Evolutionary conservation across 306 rosid genomes (phyloP).

Genomic region (Chamaecrista fasciculata): DNA sequence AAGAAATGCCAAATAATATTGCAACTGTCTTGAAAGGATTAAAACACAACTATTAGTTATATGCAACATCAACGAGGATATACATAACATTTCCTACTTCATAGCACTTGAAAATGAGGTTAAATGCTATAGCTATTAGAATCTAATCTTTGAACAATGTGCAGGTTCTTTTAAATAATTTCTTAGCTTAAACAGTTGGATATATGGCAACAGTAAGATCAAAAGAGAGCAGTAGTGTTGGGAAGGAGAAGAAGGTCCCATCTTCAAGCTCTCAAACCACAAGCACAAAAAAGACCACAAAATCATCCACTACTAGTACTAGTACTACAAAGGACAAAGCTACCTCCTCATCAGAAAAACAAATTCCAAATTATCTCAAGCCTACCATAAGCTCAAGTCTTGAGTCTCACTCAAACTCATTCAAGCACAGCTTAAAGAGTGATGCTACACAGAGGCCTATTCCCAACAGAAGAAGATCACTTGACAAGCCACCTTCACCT

Average conservation of each 20-base stretch:
- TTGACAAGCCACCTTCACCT: slow-evolving; percentile 66
- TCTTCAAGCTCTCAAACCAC: slow-evolving; percentile 32
- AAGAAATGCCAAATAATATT: too few relatives aligned
- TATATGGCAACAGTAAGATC: slow-evolving; percentile 66
- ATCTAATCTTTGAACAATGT: not conserved
- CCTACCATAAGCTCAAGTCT: slow-evolving; percentile 58
- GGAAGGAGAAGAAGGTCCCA: slow-evolving; percentile 52
- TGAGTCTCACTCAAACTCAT: slow-evolving; percentile 31
- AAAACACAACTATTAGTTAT: too few relatives aligned
- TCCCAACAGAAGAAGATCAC: slow-evolving; percentile 71
- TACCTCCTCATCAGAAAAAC: slow-evolving; percentile 40
- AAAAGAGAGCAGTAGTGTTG: slow-evolving; percentile 41
- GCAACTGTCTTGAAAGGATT: too few relatives aligned
- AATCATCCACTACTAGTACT: slow-evolving; percentile 30
- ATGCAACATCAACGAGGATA: too few relatives aligned
- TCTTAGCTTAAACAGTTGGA: not conserved
- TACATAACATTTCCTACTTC: too few relatives aligned
- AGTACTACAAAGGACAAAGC: too few relatives aligned
- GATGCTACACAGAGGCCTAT: slow-evolving; percentile 30
- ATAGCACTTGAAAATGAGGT: too few relatives aligned
- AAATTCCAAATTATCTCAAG: slow-evolving; percentile 60
- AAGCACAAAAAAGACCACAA: slow-evolving; percentile 36
- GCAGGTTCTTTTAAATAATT: slow-evolving; percentile 16
- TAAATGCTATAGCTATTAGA: not conserved
- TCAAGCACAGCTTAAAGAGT: slow-evolving; percentile 23